phyloP scores from a whole-genome alignment of 2,329 filamentous ascomycete species.

The Fusarium temperatum region DNA sequence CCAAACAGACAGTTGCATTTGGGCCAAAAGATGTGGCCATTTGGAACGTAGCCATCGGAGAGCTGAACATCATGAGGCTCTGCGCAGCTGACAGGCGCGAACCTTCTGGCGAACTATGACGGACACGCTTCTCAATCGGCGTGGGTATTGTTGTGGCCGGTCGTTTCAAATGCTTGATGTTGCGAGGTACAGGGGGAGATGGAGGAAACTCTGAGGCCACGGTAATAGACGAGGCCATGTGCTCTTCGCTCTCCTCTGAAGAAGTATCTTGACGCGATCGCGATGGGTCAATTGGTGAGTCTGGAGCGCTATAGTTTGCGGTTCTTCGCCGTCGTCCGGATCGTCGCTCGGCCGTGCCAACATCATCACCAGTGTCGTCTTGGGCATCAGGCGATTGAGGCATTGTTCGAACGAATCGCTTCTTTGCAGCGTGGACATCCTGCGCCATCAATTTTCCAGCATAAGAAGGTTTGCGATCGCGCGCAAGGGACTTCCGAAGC shows the following conservation, averaged over 20 bases:
- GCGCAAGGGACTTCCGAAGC: slow-evolving; percentile 41
- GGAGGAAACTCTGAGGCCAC: slow-evolving; percentile 40
- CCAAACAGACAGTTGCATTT: slow-evolving; percentile 27
- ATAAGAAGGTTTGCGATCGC: slow-evolving; percentile 43
- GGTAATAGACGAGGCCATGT: slow-evolving; percentile 41
- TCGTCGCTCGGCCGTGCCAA: slow-evolving; percentile 30
- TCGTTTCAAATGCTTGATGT: slow-evolving; percentile 36
- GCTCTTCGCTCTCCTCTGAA: slow-evolving; percentile 38
- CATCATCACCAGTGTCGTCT: slow-evolving; percentile 31
- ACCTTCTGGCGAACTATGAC: slow-evolving; percentile 40
- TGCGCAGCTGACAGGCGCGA: slow-evolving; percentile 42
- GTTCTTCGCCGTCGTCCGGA: slow-evolving; percentile 35
- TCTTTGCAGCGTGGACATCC: slow-evolving; percentile 43
- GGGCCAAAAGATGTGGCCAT: slow-evolving; percentile 36
- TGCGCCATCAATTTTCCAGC: slow-evolving; percentile 43
- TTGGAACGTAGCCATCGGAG: slow-evolving; percentile 43
- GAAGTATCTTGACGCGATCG: slow-evolving; percentile 32
- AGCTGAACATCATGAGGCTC: slow-evolving; percentile 44
- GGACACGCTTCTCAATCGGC: slow-evolving; percentile 37
- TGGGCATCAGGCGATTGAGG: slow-evolving; percentile 37
- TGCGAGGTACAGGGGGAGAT: slow-evolving; percentile 38
- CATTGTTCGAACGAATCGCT: slow-evolving; percentile 38
- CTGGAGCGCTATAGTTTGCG: slow-evolving; percentile 32
- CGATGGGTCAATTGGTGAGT: slow-evolving; percentile 29
- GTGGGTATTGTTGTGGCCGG: slow-evolving; percentile 30